phyloP scores from a whole-genome alignment of 208 protist genomes.

The Wallacemonas sp. region DNA sequence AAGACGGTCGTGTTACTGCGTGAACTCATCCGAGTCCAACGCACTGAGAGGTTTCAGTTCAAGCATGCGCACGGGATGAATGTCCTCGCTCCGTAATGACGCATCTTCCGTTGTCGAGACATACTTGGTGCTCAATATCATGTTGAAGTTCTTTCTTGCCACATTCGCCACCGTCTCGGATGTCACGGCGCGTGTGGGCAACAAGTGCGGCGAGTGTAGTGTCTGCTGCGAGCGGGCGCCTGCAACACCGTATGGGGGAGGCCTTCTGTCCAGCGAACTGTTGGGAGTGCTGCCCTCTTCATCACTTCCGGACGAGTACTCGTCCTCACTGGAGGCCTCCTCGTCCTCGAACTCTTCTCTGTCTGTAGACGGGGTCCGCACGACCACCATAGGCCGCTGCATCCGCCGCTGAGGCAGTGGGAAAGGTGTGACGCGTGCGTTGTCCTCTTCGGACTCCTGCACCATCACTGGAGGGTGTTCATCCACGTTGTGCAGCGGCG shows the following conservation, averaged over 20 bases:
- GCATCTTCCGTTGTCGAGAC: conserved; percentile 6
- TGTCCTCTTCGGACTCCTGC: conserved; percentile 7
- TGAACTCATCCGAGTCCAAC: background rate
- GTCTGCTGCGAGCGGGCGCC: background rate
- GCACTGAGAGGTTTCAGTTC: conserved; percentile 3
- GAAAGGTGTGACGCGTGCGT: background rate
- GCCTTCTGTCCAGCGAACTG: background rate
- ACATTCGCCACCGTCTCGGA: background rate
- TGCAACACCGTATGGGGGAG: background rate
- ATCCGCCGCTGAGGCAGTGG: background rate
- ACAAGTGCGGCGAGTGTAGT: background rate
- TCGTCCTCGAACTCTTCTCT: background rate
- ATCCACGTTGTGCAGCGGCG: conserved; percentile 1
- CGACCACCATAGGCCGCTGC: background rate
- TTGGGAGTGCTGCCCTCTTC: background rate
- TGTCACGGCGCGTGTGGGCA: background rate
- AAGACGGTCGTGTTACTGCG: background rate
- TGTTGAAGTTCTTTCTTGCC: conserved; percentile 5
- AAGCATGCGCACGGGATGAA: background rate
- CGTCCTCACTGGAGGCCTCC: conserved; percentile 1
- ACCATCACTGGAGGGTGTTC: background rate
- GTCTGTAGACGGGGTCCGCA: background rate
- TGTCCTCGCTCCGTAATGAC: conserved; percentile 3
- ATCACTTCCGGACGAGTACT: conserved; percentile 2
- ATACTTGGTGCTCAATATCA: conserved; percentile 9